Percentiles rank a stretch among this genome's conserved stretches.
Conservation (phyloP, 2,329 filamentous ascomycete genomes). For the Cercospora nicotianae region DNA sequence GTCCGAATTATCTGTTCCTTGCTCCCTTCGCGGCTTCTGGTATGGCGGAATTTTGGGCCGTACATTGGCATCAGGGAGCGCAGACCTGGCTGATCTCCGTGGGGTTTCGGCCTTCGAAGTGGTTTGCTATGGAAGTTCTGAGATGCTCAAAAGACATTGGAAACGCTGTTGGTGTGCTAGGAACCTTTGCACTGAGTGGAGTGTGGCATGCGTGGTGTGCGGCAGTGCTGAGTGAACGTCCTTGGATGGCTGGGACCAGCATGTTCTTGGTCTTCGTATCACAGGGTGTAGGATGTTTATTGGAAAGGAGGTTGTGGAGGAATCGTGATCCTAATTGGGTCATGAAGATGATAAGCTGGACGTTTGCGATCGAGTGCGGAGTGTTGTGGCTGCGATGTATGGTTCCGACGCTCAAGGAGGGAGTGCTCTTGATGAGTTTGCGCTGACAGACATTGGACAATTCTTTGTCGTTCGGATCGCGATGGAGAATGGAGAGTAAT, state of each 20-base stretch:
- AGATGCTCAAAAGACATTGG: not conserved
- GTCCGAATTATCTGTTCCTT: constrained; percentile 3
- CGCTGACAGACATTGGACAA: not conserved
- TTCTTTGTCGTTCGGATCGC: not conserved
- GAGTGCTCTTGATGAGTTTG: not conserved
- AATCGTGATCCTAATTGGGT: not conserved
- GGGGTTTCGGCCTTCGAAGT: constrained; percentile 6
- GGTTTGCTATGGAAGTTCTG: not conserved
- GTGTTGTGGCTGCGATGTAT: constrained; percentile 6
- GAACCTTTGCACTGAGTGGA: constrained; percentile 15
- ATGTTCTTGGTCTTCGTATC: constrained; percentile 12
- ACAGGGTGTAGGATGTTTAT: constrained; percentile 17
- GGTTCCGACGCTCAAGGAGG: not conserved
- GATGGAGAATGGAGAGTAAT: not conserved
- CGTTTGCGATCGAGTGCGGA: constrained; percentile 10
- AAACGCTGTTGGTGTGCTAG: constrained; percentile 6
- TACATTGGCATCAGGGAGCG: constrained; percentile 19
- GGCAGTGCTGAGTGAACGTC: not conserved
- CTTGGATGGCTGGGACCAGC: not conserved
- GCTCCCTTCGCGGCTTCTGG: constrained; percentile 9
- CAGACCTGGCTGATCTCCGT: constrained; percentile 11
- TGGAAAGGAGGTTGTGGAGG: constrained; percentile 10
- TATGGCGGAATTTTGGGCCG: constrained; percentile 8
- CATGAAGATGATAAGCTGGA: constrained; percentile 10
- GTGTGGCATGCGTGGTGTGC: constrained; percentile 19